phyloP scores from a whole-genome alignment of 2,329 filamentous ascomycete genomes.

The Alternaria arbusti region DNA sequence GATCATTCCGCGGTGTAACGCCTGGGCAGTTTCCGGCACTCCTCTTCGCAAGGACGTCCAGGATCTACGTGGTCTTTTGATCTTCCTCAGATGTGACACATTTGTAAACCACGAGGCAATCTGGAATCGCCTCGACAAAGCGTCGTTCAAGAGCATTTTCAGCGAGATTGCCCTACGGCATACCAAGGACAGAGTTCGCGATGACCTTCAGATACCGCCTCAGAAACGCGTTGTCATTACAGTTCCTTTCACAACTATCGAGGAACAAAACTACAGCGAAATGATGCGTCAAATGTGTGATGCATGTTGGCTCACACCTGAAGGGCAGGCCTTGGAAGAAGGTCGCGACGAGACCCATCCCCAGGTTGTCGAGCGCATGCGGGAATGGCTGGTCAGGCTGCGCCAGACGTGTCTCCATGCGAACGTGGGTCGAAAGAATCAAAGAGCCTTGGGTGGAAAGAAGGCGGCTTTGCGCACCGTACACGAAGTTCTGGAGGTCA shows the following conservation, averaged over 20 bases:
- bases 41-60: slow-evolving; percentile 80
- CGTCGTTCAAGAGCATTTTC: slow-evolving; percentile 73
- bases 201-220: slow-evolving; percentile 78
- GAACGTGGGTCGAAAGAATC: slow-evolving; percentile 73
- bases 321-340: slow-evolving; percentile 66
- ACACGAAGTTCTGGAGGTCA: slow-evolving; percentile 83
- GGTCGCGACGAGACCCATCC: slow-evolving; percentile 70
- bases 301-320: slow-evolving; percentile 67
- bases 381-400: slow-evolving; percentile 76
- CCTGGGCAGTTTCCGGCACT: slow-evolving; percentile 92
- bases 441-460: slow-evolving; percentile 65
- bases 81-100: slow-evolving; percentile 81
- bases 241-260: slow-evolving; percentile 86
- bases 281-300: slow-evolving; percentile 78
- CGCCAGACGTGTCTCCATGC: slow-evolving; percentile 87
- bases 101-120: slow-evolving; percentile 68
- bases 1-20: slow-evolving; percentile 80
- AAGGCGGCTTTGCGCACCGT: slow-evolving; percentile 78
- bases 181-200: slow-evolving; percentile 79
- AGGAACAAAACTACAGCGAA: slow-evolving; percentile 85
- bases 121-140: slow-evolving; percentile 74
- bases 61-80: slow-evolving; percentile 80
- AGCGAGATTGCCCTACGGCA: slow-evolving; percentile 78
- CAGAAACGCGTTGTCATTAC: slow-evolving; percentile 89
- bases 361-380: slow-evolving; percentile 71